phyloP scores from a whole-genome alignment of 495 filamentous ascomycete genomes.

The Rhypophila decipiens region DNA sequence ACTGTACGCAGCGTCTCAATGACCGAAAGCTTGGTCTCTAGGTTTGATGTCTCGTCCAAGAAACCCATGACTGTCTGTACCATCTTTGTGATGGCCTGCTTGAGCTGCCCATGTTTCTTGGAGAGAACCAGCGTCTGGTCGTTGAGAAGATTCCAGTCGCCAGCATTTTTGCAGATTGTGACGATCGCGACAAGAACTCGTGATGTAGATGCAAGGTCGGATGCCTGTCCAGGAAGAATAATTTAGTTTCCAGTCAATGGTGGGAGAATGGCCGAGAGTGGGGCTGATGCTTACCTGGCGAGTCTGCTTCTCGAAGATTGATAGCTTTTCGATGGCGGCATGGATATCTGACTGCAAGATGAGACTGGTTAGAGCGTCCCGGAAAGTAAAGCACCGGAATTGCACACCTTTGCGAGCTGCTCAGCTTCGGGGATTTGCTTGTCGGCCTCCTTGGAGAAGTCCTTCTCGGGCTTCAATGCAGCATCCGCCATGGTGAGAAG shows the following conservation, averaged over 20 bases:
- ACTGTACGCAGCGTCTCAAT: conserved; percentile 95
- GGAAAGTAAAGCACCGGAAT: no score
- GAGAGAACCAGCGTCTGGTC: conserved; percentile 93
- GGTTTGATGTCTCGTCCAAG: conserved; percentile 67
- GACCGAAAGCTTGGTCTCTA: conserved; percentile 82
- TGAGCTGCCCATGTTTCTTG: conserved; percentile 99
- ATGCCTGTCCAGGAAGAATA: conserved; percentile 52
- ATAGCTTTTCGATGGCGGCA: conserved; percentile 87
- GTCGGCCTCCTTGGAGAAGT: conserved; percentile 86
- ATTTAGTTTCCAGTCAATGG: conserved; percentile 6
- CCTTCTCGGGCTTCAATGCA: conserved; percentile 57
- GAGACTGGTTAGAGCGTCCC: conserved; percentile 1
- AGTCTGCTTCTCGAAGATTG: conserved; percentile 87
- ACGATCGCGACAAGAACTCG: conserved; percentile 80
- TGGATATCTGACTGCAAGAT: conserved; percentile 66
- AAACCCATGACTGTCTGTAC: conserved; percentile 93
- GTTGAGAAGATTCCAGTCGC: conserved; percentile 88
- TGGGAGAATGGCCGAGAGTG: not conserved
- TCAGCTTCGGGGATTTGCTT: conserved; percentile 83
- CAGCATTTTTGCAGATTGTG: conserved; percentile 86
- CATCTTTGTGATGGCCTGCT: conserved; percentile 98
- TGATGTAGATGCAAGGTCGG: conserved; percentile 90
- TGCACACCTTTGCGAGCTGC: conserved; percentile 78
- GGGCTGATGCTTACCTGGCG: conserved; percentile 62
- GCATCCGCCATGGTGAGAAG: conserved; percentile 39